These are phyloP conservation scores for Colletotrichum eremochloae DNA, from an alignment of 2,329 filamentous ascomycete genomes.

Conservation along the genomic window DNA sequence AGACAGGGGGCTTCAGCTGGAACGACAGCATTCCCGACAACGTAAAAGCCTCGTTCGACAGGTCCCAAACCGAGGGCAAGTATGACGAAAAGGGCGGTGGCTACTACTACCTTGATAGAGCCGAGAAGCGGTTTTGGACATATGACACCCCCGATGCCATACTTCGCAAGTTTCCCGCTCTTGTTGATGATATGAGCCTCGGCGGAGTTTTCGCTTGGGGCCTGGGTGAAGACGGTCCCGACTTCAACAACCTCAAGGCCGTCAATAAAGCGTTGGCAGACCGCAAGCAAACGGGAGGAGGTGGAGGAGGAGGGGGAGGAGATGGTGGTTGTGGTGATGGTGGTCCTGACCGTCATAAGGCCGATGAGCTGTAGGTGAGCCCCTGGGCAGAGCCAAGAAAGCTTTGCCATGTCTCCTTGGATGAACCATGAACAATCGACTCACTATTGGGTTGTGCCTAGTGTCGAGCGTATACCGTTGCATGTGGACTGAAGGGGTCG, in stretches of 20 bases:
- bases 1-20: slow-evolving; percentile 72
- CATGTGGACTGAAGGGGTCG: slow-evolving; percentile 4
- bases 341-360: slow-evolving; percentile 20
- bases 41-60: slow-evolving; percentile 68
- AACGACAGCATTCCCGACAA: slow-evolving; percentile 66
- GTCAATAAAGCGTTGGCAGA: slow-evolving; percentile 47
- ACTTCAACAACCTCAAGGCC: slow-evolving; percentile 57
- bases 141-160: slow-evolving; percentile 77
- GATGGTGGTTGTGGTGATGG: neutral
- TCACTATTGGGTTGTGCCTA: slow-evolving; percentile 35
- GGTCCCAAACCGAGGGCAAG: slow-evolving; percentile 64
- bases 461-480: slow-evolving; percentile 17
- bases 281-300: neutral
- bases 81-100: slow-evolving; percentile 73
- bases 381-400: slow-evolving; percentile 22
- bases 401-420: slow-evolving; percentile 1
- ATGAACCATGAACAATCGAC: slow-evolving; percentile 26
- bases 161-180: slow-evolving; percentile 69
- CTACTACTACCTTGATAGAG: slow-evolving; percentile 76
- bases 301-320: neutral
- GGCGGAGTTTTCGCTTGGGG: slow-evolving; percentile 84
- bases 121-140: slow-evolving; percentile 76
- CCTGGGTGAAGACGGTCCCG: slow-evolving; percentile 74
- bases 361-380: slow-evolving; percentile 40
- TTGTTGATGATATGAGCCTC: slow-evolving; percentile 68